Evolutionary conservation across 352 stramenopile species (phyloP), one percentile per base, ranked within the genome.

Genomic region (Phytophthora rubi): DNA sequence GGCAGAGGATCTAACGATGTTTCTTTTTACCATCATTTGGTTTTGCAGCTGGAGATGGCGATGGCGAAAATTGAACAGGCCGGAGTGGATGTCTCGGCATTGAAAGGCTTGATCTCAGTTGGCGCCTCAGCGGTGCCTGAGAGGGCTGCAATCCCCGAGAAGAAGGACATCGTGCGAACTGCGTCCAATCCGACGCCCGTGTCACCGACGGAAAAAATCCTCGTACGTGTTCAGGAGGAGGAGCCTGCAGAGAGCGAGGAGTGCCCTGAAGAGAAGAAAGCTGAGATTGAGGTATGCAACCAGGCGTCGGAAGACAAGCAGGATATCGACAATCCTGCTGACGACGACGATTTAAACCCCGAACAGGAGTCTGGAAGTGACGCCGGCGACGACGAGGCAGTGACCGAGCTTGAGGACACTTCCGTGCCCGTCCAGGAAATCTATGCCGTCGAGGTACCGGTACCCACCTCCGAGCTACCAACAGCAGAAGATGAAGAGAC

Each of bases 31-130:
- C 33, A 13, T 39, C 7, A 10, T 42, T 42, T 42, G 35, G 35
- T 42, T 42, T 42, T 58, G 13, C 60, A 91, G 85, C 32, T 91
- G 6, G 82, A 93, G 28, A 86, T 90, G 72, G 83, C 82, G 28
- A 75, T 92, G 53, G 90, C 83, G 3, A 90, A 91, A 68, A 85
- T 90, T 26, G 79, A 90, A 39, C 80, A 79, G 60, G 76, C 83
- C 9, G 85, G 85, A 3, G 72, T 88, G 10, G 79, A 89, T 54
- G 73, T 71, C 10, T 89, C 74, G n/a, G 77, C 79, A 1, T 62
- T 90, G 1, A 68, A 80, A 8, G 71, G 76, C 0, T 52, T 88
- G 45, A 80, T 88, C 3, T 72, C 75, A 16, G 44, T 13, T 32
- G 65, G 30, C 7, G 53, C 60, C 6, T 21, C 48, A 32, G n/a